Percentiles rank a stretch among this genome's conserved stretches.
Conservation (phyloP, 192 early-diverging fungal species). For the Dispira simplex region DNA sequence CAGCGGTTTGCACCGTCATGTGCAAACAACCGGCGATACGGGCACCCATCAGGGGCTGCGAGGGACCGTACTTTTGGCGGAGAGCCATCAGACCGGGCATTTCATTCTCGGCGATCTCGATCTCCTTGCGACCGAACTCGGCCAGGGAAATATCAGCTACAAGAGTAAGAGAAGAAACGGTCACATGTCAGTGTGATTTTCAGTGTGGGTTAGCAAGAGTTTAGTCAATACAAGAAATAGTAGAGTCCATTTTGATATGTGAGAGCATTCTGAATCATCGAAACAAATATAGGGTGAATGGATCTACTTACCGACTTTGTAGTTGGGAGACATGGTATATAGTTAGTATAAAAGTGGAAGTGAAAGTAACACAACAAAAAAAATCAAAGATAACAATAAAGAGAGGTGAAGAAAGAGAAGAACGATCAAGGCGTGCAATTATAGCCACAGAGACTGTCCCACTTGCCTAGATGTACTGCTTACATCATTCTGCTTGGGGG, state of each 20-base stretch:
- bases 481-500: too few species aligned
- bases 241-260: background rate
- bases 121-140: constrained; percentile 95
- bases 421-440: too few species aligned
- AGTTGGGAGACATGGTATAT: constrained; percentile 8
- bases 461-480: too few species aligned
- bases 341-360: too few species aligned
- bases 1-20: constrained; percentile 99
- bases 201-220: background rate
- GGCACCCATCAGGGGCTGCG: constrained; percentile 83
- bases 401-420: too few species aligned
- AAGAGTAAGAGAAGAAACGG: constrained; percentile 17
- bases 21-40: constrained; percentile 96
- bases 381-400: too few species aligned
- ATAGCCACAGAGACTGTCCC: too few species aligned
- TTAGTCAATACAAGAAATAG: background rate
- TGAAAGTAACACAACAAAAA: background rate
- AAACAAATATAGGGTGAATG: background rate
- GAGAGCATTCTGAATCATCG: background rate
- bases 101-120: constrained; percentile 90
- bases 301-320: constrained; percentile 12
- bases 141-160: constrained; percentile 86
- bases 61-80: constrained; percentile 80
- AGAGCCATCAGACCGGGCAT: constrained; percentile 97
- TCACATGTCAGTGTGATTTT: background rate